These are phyloP conservation scores for Anisodus acutangulus DNA, from an alignment of 257 asterid species.

Conservation along the genomic window DNA sequence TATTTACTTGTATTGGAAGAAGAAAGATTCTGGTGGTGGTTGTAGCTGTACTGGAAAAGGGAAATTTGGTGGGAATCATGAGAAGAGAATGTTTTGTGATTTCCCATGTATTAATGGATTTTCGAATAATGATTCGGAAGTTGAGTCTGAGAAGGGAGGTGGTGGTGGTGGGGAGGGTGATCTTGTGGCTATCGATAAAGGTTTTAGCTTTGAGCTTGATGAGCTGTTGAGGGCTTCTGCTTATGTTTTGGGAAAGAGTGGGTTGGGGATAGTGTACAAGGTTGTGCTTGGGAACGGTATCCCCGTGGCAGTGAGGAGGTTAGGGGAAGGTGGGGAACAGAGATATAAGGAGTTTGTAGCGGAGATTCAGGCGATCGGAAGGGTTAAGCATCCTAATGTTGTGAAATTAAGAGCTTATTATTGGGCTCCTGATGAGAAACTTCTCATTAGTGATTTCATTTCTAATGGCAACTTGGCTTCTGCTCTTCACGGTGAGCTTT, in stretches of 20 bases:
- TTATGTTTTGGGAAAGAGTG: constrained; percentile 94
- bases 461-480: constrained; percentile 86
- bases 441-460: constrained; percentile 90
- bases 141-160: constrained; percentile 79
- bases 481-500: constrained; percentile 73
- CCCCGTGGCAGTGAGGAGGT: constrained; percentile 91
- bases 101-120: constrained; percentile 63
- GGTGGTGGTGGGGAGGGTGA: constrained; percentile 79
- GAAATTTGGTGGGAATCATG: constrained; percentile 74
- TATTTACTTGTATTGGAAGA: constrained; percentile 82
- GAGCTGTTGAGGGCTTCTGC: constrained; percentile 97
- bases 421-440: constrained; percentile 97
- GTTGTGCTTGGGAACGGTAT: constrained; percentile 93
- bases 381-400: constrained; percentile 84
- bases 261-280: constrained; percentile 92
- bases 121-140: constrained; percentile 65
- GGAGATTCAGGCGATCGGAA: constrained; percentile 89
- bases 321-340: constrained; percentile 97
- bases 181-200: constrained; percentile 91
- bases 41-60: constrained; percentile 89
- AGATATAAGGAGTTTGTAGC: constrained; percentile 87
- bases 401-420: constrained; percentile 91
- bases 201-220: constrained; percentile 82
- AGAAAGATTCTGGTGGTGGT: constrained; percentile 73
- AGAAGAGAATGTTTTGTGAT: constrained; percentile 47